A percentile compares a stretch with the other conserved stretches of the same genome.
Conservation (phyloP, 805 yeast genomes). For the Starmerella vitae region DNA sequence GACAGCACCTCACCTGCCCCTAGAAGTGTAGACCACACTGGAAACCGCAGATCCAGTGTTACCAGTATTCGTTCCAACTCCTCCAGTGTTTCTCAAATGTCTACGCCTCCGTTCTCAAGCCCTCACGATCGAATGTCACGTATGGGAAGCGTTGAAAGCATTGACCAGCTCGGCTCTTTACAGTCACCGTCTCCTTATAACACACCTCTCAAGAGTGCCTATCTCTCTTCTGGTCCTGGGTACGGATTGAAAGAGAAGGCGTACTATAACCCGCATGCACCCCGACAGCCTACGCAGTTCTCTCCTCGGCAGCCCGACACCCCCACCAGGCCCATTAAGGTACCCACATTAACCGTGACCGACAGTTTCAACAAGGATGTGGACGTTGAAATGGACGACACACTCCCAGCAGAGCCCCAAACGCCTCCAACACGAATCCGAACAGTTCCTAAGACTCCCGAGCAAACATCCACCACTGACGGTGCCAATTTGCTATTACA, state of each 20-base stretch:
- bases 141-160: slow-evolving; percentile 9
- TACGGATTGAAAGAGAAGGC: neutral
- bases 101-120: slow-evolving; percentile 4
- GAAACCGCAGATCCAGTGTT: slow-evolving; percentile 8
- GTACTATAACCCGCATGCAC: neutral
- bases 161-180: neutral
- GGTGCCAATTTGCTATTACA: slow-evolving; percentile 75
- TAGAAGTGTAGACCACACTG: slow-evolving; percentile 4
- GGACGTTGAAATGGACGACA: slow-evolving; percentile 1
- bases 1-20: slow-evolving; percentile 19
- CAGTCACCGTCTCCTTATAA: neutral
- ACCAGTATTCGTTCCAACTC: slow-evolving; percentile 4
- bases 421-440: slow-evolving; percentile 17
- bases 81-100: slow-evolving; percentile 2
- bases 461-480: slow-evolving; percentile 29
- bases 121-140: slow-evolving; percentile 11
- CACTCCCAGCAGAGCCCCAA: slow-evolving; percentile 13
- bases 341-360: neutral
- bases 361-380: neutral
- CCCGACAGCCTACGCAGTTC: neutral
- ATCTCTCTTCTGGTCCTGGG: neutral
- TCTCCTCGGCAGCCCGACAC: neutral
- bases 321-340: neutral
- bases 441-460: slow-evolving; percentile 24
- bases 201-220: neutral